These are phyloP conservation scores for Cladosporium oxysporum DNA, from an alignment of 2,329 filamentous ascomycete species.

Conservation along the genomic window DNA sequence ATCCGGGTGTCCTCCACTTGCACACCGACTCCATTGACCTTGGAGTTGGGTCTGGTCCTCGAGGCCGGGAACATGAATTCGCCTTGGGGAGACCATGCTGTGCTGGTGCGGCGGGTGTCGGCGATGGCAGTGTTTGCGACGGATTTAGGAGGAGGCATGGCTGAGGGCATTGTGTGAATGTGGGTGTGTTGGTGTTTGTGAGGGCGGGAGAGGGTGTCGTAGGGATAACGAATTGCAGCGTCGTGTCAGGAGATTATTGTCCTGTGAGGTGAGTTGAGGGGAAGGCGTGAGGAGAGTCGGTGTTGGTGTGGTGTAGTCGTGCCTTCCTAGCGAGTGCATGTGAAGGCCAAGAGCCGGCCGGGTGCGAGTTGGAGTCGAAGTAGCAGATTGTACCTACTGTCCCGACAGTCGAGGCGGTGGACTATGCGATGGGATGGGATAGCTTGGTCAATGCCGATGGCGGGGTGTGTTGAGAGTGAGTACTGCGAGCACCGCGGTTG, in stretches of 20 bases:
- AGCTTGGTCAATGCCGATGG: not conserved
- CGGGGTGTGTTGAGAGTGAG: not conserved
- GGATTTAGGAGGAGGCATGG: slow-evolving; percentile 18
- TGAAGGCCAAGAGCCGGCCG: slow-evolving; percentile 15
- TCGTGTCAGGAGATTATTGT: slow-evolving; percentile 1
- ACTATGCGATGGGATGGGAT: not conserved
- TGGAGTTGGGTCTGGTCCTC: slow-evolving; percentile 33
- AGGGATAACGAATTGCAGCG: not conserved
- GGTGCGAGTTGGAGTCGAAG: slow-evolving; percentile 7
- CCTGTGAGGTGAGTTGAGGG: not conserved
- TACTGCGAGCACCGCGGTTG: not conserved
- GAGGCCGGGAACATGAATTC: slow-evolving; percentile 47
- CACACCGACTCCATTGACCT: slow-evolving; percentile 65
- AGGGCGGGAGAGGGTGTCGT: not conserved
- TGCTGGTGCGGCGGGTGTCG: slow-evolving; percentile 16
- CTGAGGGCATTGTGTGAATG: slow-evolving; percentile 10
- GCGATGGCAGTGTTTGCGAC: slow-evolving; percentile 16
- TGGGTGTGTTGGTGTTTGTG: not conserved
- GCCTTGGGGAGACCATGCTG: slow-evolving; percentile 34
- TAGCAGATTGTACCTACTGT: not conserved
- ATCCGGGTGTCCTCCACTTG: slow-evolving; percentile 96
- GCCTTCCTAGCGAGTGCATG: slow-evolving; percentile 16
- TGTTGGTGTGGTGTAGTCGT: slow-evolving; percentile 1
- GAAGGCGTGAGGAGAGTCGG: not conserved
- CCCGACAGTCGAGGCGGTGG: not conserved